Evolutionary conservation across 345 rosid genomes (phyloP).

Genomic region (Gossypium raimondii): DNA sequence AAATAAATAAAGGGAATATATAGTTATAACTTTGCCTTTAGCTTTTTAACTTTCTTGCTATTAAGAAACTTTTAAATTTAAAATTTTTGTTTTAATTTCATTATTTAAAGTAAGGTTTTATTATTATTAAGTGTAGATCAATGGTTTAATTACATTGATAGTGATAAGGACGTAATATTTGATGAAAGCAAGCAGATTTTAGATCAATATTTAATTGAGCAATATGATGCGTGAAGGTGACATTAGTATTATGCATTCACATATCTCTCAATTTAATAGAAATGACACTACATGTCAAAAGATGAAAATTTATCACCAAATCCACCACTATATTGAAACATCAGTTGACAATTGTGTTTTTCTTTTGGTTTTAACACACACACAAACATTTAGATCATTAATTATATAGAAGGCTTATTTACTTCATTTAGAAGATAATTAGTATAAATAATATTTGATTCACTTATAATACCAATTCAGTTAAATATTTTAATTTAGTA

Average conservation of each 20-base stretch:
- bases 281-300: too few relatives aligned
- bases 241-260: background rate
- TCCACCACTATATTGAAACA: too few relatives aligned
- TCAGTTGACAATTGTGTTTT: too few relatives aligned
- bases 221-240: background rate
- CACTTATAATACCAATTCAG: too few relatives aligned
- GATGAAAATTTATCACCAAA: too few relatives aligned
- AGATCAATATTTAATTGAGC: background rate
- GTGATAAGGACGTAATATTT: constrained; percentile 17
- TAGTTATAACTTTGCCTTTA: constrained; percentile 5
- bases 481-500: too few relatives aligned
- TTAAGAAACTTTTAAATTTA: constrained; percentile 3
- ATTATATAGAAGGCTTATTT: too few relatives aligned
- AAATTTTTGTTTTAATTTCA: too few relatives aligned
- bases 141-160: constrained; percentile 13
- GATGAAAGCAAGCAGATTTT: background rate
- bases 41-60: constrained; percentile 7
- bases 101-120: background rate
- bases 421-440: too few relatives aligned
- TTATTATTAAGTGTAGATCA: background rate
- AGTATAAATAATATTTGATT: too few relatives aligned
- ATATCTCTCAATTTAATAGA: background rate
- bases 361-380: too few relatives aligned
- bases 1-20: background rate
- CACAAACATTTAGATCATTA: too few relatives aligned